A percentile compares a stretch with the other conserved stretches of the same genome.
phyloP scores from a whole-genome alignment of 768 basidiomycete genomes.

The Tricholoma sp. region DNA sequence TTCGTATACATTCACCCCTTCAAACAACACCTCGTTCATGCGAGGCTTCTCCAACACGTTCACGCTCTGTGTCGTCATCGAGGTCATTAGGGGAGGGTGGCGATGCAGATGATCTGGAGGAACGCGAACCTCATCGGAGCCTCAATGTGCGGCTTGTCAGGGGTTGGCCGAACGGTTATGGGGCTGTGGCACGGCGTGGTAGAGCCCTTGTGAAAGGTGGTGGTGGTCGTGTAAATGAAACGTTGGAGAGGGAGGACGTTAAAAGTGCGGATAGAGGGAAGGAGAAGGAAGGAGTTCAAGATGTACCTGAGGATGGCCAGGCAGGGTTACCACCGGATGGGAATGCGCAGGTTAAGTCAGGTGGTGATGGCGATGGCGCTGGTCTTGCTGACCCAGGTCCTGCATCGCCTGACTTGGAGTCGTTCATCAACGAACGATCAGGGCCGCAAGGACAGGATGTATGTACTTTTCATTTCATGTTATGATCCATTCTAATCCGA shows the following conservation, averaged over 20 bases:
- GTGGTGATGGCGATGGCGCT: neutral
- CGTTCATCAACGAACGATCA: neutral
- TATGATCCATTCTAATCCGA: neutral
- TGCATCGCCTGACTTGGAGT: neutral
- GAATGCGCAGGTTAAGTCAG: neutral
- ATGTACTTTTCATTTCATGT: neutral
- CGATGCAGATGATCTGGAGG: constrained; percentile 1
- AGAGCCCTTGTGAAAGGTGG: constrained; percentile 11
- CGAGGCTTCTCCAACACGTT: constrained; percentile 10
- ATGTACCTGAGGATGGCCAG: neutral
- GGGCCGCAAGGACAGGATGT: neutral
- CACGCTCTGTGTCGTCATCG: constrained; percentile 8
- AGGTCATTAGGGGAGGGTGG: constrained; percentile 5
- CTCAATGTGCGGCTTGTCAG: constrained; percentile 22
- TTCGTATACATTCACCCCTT: constrained; percentile 6
- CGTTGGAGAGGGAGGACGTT: neutral
- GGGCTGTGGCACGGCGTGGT: constrained; percentile 10
- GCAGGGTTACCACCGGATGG: neutral
- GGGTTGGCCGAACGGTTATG: neutral
- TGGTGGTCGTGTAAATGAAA: neutral
- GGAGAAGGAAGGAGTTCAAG: neutral
- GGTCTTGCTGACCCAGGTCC: neutral
- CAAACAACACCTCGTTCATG: constrained; percentile 15
- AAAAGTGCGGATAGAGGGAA: neutral
- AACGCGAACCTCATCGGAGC: constrained; percentile 9